These are phyloP conservation scores for Calophaca sinica DNA, from an alignment of 306 rosid species.

Conservation along the genomic window DNA sequence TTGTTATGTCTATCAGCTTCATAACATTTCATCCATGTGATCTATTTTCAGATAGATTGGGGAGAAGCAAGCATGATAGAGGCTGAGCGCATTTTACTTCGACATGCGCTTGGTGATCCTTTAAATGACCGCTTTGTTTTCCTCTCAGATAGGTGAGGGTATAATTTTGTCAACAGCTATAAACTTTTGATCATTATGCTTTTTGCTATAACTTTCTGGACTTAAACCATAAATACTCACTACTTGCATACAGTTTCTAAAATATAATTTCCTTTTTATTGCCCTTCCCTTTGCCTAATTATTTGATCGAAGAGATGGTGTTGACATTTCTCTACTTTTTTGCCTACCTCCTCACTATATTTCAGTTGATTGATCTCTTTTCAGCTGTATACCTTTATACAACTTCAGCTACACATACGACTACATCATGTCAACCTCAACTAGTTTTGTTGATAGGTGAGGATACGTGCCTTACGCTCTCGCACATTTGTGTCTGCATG, in stretches of 20 bases:
- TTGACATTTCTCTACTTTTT: conserved; percentile 10
- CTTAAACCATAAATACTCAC: conserved; percentile 7
- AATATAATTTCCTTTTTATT: not conserved
- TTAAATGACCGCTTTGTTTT: conserved; percentile 90
- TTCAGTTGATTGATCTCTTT: conserved; percentile 75
- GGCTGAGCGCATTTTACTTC: conserved; percentile 90
- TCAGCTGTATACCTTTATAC: conserved; percentile 98
- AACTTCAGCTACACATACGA: conserved; percentile 94
- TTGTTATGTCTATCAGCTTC: conserved; percentile 36
- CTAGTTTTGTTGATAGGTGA: conserved; percentile 98
- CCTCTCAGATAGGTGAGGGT: conserved; percentile 95
- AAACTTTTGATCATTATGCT: conserved; percentile 29
- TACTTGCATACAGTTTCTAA: not conserved
- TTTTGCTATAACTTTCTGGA: conserved; percentile 33
- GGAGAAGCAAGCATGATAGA: conserved; percentile 97
- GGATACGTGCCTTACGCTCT: conserved; percentile 23
- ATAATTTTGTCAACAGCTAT: conserved; percentile 48
- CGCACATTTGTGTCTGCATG: not conserved
- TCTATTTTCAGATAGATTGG: conserved; percentile 92
- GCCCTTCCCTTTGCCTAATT: conserved; percentile 28
- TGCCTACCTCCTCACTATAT: conserved; percentile 55
- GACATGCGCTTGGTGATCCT: conserved; percentile 84
- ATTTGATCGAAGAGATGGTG: conserved; percentile 21
- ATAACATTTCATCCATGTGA: conserved; percentile 42
- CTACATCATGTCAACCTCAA: conserved; percentile 83